Evolutionary conservation across 1,139 yeast species (phyloP).

Genomic region (Yamadazyma taylorii): DNA sequence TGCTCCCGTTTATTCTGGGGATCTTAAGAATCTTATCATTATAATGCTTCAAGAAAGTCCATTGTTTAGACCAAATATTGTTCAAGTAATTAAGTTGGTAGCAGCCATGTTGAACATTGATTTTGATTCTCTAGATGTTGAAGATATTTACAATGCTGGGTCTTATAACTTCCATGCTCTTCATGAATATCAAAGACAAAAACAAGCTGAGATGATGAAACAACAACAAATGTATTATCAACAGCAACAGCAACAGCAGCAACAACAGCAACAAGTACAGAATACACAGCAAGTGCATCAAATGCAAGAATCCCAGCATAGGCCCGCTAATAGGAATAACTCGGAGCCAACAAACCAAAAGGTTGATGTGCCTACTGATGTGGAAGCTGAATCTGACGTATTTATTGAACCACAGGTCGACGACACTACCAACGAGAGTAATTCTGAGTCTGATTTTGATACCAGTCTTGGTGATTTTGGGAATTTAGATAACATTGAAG

Average conservation of each 20-base stretch:
- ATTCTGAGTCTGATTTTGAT: constrained; percentile 14
- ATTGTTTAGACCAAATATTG: constrained; percentile 78
- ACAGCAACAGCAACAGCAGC: constrained; percentile 15
- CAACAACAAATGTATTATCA: constrained; percentile 36
- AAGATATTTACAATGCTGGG: constrained; percentile 42
- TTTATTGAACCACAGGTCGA: constrained; percentile 1
- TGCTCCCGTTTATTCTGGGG: constrained; percentile 55
- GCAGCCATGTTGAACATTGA: constrained; percentile 33
- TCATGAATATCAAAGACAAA: constrained; percentile 44
- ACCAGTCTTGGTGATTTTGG: constrained; percentile 30
- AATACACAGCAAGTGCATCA: constrained; percentile 1
- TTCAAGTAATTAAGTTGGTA: constrained; percentile 53
- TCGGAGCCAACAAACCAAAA: not conserved
- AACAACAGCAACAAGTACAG: constrained; percentile 10
- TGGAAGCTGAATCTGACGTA: not conserved
- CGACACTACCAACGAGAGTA: not conserved
- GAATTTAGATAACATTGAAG: constrained; percentile 42
- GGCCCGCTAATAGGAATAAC: too few relatives aligned
- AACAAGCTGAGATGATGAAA: constrained; percentile 34
- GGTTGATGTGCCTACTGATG: not conserved
- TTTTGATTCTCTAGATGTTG: constrained; percentile 26
- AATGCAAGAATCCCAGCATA: not conserved
- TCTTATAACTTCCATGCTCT: constrained; percentile 46
- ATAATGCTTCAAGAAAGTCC: constrained; percentile 83
- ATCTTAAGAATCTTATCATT: constrained; percentile 70